Percentiles rank a stretch among this genome's conserved stretches.
These are phyloP conservation scores for Chaetoceros tenuissimus DNA, from an alignment of 108 stramenopile genomes.

Conservation along the genomic window DNA sequence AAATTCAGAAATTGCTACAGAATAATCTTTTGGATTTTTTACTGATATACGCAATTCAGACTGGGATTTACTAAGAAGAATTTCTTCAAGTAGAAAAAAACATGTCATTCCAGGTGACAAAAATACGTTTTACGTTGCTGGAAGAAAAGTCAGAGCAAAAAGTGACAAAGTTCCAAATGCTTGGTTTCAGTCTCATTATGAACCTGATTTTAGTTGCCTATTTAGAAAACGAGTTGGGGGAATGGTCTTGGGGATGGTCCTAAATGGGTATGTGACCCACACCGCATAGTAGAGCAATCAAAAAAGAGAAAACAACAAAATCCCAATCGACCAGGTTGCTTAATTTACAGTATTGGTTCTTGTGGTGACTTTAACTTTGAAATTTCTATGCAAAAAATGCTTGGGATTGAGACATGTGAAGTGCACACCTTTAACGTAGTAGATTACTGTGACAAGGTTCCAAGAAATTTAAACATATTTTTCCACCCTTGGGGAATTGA, in stretches of 20 bases:
- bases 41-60: slow-evolving; percentile 19
- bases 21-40: slow-evolving; percentile 36
- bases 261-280: slow-evolving; percentile 60
- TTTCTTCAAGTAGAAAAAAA: too few species aligned
- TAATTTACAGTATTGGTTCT: slow-evolving; percentile 45
- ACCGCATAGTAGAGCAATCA: slow-evolving; percentile 17
- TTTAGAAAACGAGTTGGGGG: slow-evolving; percentile 38
- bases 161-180: too few species aligned
- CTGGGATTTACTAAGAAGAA: slow-evolving; percentile 24
- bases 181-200: too few species aligned
- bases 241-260: slow-evolving; percentile 41
- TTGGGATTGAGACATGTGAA: slow-evolving; percentile 33
- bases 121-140: too few species aligned
- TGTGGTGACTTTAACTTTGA: slow-evolving; percentile 37
- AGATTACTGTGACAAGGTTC: slow-evolving; percentile 13
- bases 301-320: background rate
- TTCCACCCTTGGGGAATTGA: slow-evolving; percentile 50
- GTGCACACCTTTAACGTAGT: slow-evolving; percentile 50
- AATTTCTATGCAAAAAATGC: slow-evolving; percentile 19
- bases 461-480: slow-evolving; percentile 21
- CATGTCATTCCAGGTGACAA: too few species aligned
- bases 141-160: too few species aligned
- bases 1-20: slow-evolving; percentile 7
- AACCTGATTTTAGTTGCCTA: slow-evolving; percentile 48
- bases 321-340: slow-evolving; percentile 14